A percentile compares a stretch with the other conserved stretches of the same genome.
phyloP scores from a whole-genome alignment of 805 yeast genomes.

The Candida sanyiensis region DNA sequence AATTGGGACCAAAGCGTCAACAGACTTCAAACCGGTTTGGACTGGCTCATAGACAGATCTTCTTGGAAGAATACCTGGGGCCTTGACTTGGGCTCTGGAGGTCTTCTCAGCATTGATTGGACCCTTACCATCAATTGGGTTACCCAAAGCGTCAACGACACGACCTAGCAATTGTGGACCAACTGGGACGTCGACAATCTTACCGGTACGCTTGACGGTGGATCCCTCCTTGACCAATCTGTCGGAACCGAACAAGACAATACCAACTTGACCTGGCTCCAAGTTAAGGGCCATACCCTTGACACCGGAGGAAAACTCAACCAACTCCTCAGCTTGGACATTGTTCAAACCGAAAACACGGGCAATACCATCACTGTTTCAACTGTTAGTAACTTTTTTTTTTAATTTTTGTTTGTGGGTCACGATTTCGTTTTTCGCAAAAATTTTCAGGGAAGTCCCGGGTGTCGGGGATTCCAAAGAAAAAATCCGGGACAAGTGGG shows the following conservation, averaged over 20 bases:
- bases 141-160: slow-evolving; percentile 98
- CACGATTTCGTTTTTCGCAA: slow-evolving; percentile 1
- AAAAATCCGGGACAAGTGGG: background rate
- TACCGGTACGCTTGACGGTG: slow-evolving; percentile 99
- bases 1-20: slow-evolving; percentile 97
- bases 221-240: slow-evolving; percentile 98
- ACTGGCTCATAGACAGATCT: slow-evolving; percentile 97
- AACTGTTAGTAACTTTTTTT: slow-evolving; percentile 32
- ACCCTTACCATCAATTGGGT: slow-evolving; percentile 99
- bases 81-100: slow-evolving; percentile 97
- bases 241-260: slow-evolving; percentile 99
- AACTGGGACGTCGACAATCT: slow-evolving; percentile 98
- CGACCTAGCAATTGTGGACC: slow-evolving; percentile 98
- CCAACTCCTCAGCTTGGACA: slow-evolving; percentile 99
- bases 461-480: background rate
- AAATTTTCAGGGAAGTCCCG: slow-evolving; percentile 7
- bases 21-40: slow-evolving; percentile 99
- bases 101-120: slow-evolving; percentile 82
- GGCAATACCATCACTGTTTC: slow-evolving; percentile 96
- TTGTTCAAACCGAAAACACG: slow-evolving; percentile 99
- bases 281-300: slow-evolving; percentile 99
- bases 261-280: slow-evolving; percentile 99
- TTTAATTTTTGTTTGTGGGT: background rate
- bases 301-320: slow-evolving; percentile 98
- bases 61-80: slow-evolving; percentile 99